Evolutionary conservation across 176 grass and related monocot species (phyloP).

Genomic region (Zea luxurians): DNA sequence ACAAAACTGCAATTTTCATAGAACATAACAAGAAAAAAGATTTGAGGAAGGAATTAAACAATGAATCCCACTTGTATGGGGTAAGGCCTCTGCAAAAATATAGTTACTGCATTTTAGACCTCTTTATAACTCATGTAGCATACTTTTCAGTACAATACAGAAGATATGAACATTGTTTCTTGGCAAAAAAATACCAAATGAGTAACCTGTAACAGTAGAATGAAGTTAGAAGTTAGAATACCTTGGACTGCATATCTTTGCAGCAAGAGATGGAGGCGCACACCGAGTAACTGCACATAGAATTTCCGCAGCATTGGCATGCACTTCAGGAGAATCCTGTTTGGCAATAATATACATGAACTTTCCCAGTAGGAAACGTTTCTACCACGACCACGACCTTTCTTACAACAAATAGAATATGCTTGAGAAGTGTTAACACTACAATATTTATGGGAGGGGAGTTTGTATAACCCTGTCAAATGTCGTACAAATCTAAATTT

Average conservation of each 20-base stretch:
- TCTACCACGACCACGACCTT: background rate
- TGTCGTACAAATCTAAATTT: background rate
- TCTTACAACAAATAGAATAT: slow-evolving; percentile 9
- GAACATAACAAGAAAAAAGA: slow-evolving; percentile 23
- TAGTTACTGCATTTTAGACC: background rate
- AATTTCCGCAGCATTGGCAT: slow-evolving; percentile 93
- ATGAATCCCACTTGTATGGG: background rate
- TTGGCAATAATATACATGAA: slow-evolving; percentile 38
- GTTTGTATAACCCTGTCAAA: background rate
- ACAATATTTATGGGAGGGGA: background rate
- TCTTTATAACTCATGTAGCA: slow-evolving; percentile 5
- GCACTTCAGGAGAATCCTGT: slow-evolving; percentile 96
- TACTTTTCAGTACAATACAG: slow-evolving; percentile 13
- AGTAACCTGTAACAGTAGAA: slow-evolving; percentile 20
- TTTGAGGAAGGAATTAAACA: slow-evolving; percentile 22
- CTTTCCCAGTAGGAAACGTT: slow-evolving; percentile 11
- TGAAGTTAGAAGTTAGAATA: slow-evolving; percentile 25
- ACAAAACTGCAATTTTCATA: slow-evolving; percentile 85
- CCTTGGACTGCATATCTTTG: slow-evolving; percentile 95
- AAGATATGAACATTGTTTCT: slow-evolving; percentile 14
- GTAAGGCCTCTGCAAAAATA: slow-evolving; percentile 15
- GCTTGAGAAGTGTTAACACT: background rate
- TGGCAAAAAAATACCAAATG: background rate
- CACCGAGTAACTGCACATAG: slow-evolving; percentile 92
- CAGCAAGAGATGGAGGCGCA: slow-evolving; percentile 84